phyloP scores from a whole-genome alignment of 1,284 basidiomycete genomes.

The Malassezia slooffiae region DNA sequence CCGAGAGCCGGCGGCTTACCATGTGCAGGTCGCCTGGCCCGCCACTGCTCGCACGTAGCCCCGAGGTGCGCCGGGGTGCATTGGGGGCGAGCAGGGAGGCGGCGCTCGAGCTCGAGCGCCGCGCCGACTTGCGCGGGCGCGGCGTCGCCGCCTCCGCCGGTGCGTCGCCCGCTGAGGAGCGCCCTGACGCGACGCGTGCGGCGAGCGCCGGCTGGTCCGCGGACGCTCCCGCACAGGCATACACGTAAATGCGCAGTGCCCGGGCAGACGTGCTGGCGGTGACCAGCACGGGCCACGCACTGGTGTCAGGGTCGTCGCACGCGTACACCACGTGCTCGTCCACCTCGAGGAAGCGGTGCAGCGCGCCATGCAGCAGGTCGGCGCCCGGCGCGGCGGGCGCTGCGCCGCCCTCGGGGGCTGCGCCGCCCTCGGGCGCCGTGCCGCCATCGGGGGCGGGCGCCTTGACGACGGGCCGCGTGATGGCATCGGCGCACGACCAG shows the following conservation, averaged over 20 bases:
- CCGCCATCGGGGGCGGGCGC: too few relatives aligned
- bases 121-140: constrained; percentile 3
- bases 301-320: not conserved
- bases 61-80: not conserved
- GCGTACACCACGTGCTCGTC: constrained; percentile 24
- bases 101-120: constrained; percentile 1
- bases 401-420: too few relatives aligned
- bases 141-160: too few relatives aligned
- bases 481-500: constrained; percentile 2
- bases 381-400: not conserved
- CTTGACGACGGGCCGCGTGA: too few relatives aligned
- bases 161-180: too few relatives aligned
- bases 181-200: constrained; percentile 4
- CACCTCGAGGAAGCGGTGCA: constrained; percentile 19
- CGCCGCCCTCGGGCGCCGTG: too few relatives aligned
- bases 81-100: constrained; percentile 5
- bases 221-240: constrained; percentile 15
- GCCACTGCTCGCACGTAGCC: too few relatives aligned
- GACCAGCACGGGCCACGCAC: constrained; percentile 18
- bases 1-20: too few relatives aligned
- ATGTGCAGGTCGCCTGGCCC: too few relatives aligned
- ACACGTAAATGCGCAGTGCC: constrained; percentile 24
- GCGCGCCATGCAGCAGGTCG: constrained; percentile 20
- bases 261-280: constrained; percentile 15
- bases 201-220: constrained; percentile 17